These are phyloP conservation scores for Aspergillus udagawae DNA, from an alignment of 2,329 filamentous ascomycete genomes.

Conservation along the genomic window DNA sequence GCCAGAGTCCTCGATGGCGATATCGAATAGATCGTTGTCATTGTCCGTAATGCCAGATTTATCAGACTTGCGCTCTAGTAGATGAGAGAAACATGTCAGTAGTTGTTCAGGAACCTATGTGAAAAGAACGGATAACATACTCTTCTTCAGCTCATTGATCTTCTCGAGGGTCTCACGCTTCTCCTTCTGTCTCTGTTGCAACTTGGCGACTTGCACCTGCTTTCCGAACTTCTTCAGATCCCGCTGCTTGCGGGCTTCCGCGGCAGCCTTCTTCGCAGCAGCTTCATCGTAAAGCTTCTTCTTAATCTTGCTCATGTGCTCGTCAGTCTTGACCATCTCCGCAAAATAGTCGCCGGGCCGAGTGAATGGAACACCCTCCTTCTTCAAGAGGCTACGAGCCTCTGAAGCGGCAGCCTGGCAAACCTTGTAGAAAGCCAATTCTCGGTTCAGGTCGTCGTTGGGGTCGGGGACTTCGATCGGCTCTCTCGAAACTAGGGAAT, in stretches of 20 bases:
- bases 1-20: conserved; percentile 70
- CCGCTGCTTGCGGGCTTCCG: conserved; percentile 84
- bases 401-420: conserved; percentile 72
- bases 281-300: conserved; percentile 89
- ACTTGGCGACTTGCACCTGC: conserved; percentile 91
- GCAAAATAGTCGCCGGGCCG: conserved; percentile 94
- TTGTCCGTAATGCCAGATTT: conserved; percentile 65
- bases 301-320: conserved; percentile 97
- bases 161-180: conserved; percentile 94
- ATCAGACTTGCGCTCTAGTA: conserved; percentile 72
- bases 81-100: conserved; percentile 5
- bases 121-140: conserved; percentile 54
- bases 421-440: conserved; percentile 90
- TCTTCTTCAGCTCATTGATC: conserved; percentile 91
- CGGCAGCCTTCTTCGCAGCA: conserved; percentile 83
- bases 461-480: conserved; percentile 74
- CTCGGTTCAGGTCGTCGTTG: conserved; percentile 86
- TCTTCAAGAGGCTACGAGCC: conserved; percentile 70
- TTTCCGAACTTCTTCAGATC: conserved; percentile 99
- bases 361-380: conserved; percentile 80
- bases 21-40: conserved; percentile 77
- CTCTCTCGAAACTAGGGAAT: conserved; percentile 66
- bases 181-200: conserved; percentile 88
- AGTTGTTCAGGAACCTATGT: conserved; percentile 17
- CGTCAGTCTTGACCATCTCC: conserved; percentile 98